A percentile compares a stretch with the other conserved stretches of the same genome.
Conservation (phyloP, 306 rosid species). For the Fragaria nilgerrensis region DNA sequence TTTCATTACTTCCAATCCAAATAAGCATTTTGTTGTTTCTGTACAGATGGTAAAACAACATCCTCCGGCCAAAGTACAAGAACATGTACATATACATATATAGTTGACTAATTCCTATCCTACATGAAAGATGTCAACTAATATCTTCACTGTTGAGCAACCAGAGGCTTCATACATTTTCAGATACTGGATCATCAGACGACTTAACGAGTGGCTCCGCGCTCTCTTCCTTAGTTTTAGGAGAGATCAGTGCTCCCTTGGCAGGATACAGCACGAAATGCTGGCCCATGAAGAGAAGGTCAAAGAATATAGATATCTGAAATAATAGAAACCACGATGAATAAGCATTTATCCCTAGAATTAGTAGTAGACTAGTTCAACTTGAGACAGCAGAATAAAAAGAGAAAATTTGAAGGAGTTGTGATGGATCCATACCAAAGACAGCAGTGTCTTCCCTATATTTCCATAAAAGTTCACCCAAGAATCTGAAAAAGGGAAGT, state of each 20-base stretch:
- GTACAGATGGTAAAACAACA: slow-evolving; percentile 2
- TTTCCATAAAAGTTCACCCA: slow-evolving; percentile 89
- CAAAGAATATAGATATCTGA: slow-evolving; percentile 80
- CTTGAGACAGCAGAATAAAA: background rate
- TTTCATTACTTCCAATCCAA: background rate
- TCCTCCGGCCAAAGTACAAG: background rate
- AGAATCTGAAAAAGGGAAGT: slow-evolving; percentile 51
- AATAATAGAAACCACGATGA: slow-evolving; percentile 5
- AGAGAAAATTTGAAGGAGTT: background rate
- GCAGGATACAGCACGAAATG: slow-evolving; percentile 63
- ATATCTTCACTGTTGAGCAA: background rate
- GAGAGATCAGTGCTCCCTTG: slow-evolving; percentile 21
- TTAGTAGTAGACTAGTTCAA: background rate
- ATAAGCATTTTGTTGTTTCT: background rate
- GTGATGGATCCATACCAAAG: slow-evolving; percentile 54
- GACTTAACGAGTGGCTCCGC: slow-evolving; percentile 45
- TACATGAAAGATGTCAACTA: background rate
- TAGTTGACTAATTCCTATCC: background rate
- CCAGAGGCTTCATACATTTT: slow-evolving; percentile 35
- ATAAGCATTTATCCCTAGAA: background rate
- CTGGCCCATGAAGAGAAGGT: slow-evolving; percentile 68
- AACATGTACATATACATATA: background rate
- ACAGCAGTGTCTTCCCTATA: slow-evolving; percentile 70
- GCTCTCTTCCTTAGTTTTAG: slow-evolving; percentile 29
- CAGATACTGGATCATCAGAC: slow-evolving; percentile 16